Base-by-base conservation (phyloP, 345 rosid genomes). In the Trapa incisa region DNA sequence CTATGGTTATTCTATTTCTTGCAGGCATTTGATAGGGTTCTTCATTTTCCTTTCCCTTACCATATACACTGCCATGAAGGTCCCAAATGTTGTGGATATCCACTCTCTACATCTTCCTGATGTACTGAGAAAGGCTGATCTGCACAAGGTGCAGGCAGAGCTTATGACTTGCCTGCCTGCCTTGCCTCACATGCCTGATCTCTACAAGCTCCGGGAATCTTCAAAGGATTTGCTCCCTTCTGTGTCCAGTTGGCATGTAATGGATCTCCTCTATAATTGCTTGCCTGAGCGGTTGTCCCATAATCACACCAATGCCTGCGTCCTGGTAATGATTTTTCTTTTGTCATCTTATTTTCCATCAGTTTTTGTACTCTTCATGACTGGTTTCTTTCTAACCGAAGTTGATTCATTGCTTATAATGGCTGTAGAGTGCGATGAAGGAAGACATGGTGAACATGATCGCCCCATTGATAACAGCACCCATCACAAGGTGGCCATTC, bases 21-120 rank as follows among this genome's bases (percentile, higher is more conserved):
- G 87, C 87, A 93, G 98, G 83, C 98, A 93, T 82, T 81, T 93
- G 85, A 88, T 93, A 75, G 98, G 98, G n/a, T 93, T 93, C 81
- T 93, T 93, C 80, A 67, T 93, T 72, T 93, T 93, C 82, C 91
- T 93, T 67, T 76, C 94, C 64, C 84, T 93, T 37, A 88, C 98
- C 15, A 84, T 90, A 74, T 93, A 87, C 73, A 88, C 97, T 52
- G 98, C 98, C 5, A 81, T 54, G 67, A 85, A 80, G 83, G 83
- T 88, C 69, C 98, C 97, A 0, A 72, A 78, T 47, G 96, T 85
- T 64, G 89, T 87, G 54, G 96, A 92, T 79, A 86, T 92, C 73
- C 88, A 90, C 42, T 79, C 89, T 39, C 72, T 93, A 43, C 94
- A 87, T 63, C 70, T 92, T 68, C 85, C 96, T 8, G 86, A 85